Base-by-base conservation (phyloP, 805 yeast species). In the Sungouiozyma ichnusensis region DNA sequence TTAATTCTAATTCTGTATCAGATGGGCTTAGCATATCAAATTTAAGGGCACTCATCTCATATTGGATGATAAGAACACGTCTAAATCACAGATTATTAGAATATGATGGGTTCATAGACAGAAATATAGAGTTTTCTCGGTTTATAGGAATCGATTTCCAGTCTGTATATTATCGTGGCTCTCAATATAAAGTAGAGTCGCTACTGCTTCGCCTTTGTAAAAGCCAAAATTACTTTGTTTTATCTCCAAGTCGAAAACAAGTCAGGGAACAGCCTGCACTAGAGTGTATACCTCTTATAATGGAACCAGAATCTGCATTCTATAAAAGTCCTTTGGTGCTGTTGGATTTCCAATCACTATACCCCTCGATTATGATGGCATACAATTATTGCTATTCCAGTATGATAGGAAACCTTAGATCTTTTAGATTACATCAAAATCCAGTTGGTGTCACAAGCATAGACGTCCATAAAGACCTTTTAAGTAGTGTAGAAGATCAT, bases 121-220 rank as follows among this genome's bases (percentile, higher is more conserved):
- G 79, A 50, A 84, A 82, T 16, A 74, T 81, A 13, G 97, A 88
- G 50, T 84, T 85, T 58, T 85, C 96, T 0, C 67, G 95, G 37
- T 60, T 92, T 27, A 72, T 87, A 17, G 98, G 98, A 0, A 76
- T 92, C 20, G 97, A 92, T 52, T 92, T 87, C 57, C 73, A 79
- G 55, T 85, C 97, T 2, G 85, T 87, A 7, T 76, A 83, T 45
- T 82, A 85, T 40, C 62, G 98, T 44, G 98, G 98, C 0, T 90
- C 97, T 0, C 98, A 92, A 55, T 92, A 71, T 57, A 88, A 85
- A 56, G 96, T 92, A 2, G 98, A 92, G 55, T 84, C 97, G 1
- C 71, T 88, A 33, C 63, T 92, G 48, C 62, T 76, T 3, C 64
- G 98, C 41, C 62, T 92, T 16, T 74, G 92, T 19, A 85, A 86